Evolutionary conservation across 164 flowering plant genomes (phyloP).

Genomic region (Magnolia kwangsiensis): DNA sequence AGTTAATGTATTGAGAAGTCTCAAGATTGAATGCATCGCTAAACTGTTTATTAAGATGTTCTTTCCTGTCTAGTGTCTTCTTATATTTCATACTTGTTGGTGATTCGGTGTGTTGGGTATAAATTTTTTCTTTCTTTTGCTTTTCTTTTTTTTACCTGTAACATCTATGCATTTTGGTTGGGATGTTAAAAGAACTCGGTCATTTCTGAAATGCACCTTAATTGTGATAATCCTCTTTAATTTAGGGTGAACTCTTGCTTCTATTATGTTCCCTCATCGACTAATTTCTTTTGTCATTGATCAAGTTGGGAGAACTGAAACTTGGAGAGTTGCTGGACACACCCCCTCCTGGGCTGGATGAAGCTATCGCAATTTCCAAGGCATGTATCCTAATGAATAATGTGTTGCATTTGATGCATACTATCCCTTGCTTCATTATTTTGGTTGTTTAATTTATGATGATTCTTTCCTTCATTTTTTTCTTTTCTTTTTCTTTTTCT

Average conservation of each 20-base stretch:
- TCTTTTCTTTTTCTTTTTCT: neutral
- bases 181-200: neutral
- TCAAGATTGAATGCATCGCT: no score
- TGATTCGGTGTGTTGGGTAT: no score
- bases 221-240: neutral
- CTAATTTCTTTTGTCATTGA: conserved; percentile 6
- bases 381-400: conserved; percentile 14
- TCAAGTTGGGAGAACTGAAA: conserved; percentile 81
- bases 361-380: conserved; percentile 93
- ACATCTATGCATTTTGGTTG: neutral
- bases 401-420: neutral
- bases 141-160: no score
- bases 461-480: neutral
- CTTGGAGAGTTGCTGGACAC: conserved; percentile 93
- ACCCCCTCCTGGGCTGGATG: conserved; percentile 98
- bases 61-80: no score
- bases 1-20: no score
- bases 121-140: no score
- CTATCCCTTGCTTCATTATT: neutral
- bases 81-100: no score
- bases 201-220: neutral
- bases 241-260: neutral
- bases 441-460: neutral
- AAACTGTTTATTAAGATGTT: no score
- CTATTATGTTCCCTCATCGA: neutral